Evolutionary conservation across 1,139 yeast species (phyloP).

Genomic region (Williopsis jadinii): DNA sequence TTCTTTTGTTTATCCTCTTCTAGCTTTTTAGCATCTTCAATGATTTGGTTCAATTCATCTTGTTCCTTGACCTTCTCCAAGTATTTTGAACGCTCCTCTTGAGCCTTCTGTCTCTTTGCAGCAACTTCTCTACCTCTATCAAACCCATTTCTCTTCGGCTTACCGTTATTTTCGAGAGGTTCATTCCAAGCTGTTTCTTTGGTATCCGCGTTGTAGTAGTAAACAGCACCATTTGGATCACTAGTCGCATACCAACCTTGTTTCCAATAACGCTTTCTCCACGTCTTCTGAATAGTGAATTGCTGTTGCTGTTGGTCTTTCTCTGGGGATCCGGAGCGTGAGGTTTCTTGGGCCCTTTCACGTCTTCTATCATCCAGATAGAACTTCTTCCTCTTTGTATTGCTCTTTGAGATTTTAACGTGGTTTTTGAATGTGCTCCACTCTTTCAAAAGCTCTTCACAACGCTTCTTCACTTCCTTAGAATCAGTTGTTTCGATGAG

Average conservation of each 20-base stretch:
- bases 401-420: conserved; percentile 65
- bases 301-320: not conserved
- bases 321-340: not conserved
- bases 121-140: not conserved
- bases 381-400: conserved; percentile 5
- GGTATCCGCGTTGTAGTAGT: conserved; percentile 45
- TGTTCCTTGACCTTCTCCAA: conserved; percentile 5
- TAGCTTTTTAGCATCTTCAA: conserved; percentile 15
- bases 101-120: conserved; percentile 3
- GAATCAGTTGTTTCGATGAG: conserved; percentile 28
- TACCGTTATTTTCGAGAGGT: conserved; percentile 28
- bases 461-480: conserved; percentile 30
- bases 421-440: conserved; percentile 82
- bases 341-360: conserved; percentile 10
- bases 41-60: conserved; percentile 9
- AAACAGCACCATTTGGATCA: conserved; percentile 30
- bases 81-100: conserved; percentile 6
- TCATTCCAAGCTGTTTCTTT: conserved; percentile 52
- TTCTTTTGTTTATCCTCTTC: conserved; percentile 13
- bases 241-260: conserved; percentile 31
- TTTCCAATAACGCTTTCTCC: conserved; percentile 22
- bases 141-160: conserved; percentile 8
- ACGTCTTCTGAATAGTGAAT: not conserved
- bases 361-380: conserved; percentile 30
- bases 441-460: conserved; percentile 44